Percentiles rank a stretch among this genome's conserved stretches.
phyloP scores from a whole-genome alignment of 2,329 filamentous ascomycete genomes.

The Fusarium coicis region DNA sequence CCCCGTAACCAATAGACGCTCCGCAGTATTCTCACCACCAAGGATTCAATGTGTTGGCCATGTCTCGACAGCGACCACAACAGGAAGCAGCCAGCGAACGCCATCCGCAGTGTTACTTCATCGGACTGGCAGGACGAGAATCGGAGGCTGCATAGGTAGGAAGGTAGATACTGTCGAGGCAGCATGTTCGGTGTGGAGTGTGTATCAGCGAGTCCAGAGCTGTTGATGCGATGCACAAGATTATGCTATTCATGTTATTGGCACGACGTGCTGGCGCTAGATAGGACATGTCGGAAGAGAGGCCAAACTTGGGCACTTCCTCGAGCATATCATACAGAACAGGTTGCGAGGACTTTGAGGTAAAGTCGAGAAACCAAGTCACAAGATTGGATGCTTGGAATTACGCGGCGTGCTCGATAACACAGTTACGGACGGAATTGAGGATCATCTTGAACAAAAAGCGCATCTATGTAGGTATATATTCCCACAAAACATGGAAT shows the following conservation, averaged over 20 bases:
- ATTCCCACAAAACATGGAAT: neutral
- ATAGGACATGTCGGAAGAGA: neutral
- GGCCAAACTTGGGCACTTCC: neutral
- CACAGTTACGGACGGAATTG: too few relatives aligned
- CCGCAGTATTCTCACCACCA: slow-evolving; percentile 6
- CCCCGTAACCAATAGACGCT: slow-evolving; percentile 1
- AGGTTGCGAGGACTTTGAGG: neutral
- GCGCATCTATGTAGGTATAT: neutral
- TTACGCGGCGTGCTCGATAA: too few relatives aligned
- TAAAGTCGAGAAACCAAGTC: neutral
- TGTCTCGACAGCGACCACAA: slow-evolving; percentile 16
- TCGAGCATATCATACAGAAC: neutral
- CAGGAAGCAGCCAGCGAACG: slow-evolving; percentile 20
- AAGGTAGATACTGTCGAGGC: neutral
- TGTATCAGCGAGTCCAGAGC: neutral
- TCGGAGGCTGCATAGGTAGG: neutral
- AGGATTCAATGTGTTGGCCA: slow-evolving; percentile 28
- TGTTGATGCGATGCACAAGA: neutral
- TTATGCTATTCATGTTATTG: neutral
- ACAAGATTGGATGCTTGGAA: neutral
- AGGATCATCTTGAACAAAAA: neutral
- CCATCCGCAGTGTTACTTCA: slow-evolving; percentile 17
- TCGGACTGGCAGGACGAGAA: slow-evolving; percentile 7
- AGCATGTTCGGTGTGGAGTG: neutral
- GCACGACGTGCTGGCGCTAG: neutral